Evolutionary conservation across 2,329 filamentous ascomycete genomes (phyloP), one percentile per base, ranked within the genome.

Genomic region (Talaromyces sp.): DNA sequence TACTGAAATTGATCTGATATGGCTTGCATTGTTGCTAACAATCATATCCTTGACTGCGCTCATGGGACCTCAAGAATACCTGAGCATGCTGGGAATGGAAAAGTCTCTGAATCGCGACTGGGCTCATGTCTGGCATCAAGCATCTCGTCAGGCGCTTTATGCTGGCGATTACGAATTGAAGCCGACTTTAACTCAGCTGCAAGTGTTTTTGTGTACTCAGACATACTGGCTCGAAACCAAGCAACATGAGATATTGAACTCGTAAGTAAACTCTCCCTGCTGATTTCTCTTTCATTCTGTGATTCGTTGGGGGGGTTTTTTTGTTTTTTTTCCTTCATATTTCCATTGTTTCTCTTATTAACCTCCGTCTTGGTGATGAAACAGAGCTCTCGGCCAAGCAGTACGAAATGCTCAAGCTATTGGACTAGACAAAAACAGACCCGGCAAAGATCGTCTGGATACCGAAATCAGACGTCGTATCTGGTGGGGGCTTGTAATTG

Each of bases 181-280:
- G 24, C 73, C 73, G 9, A 69, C 63, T 39, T 58, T 76, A 24
- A 68, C 66, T 19, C 72, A 75, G 54, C 64, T 75, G 19, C 70
- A 73, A 58, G 72, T 71, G 3, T 75, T 75, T 61, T 60, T 73
- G 16, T 66, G 71, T 19, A 72, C 72, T 7, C 74, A 75, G 67
- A 57, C 72, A 19, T 76, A 75, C 41, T 75, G 73, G 73, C 67
- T 74, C 13, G 71, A 70, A n/a, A 76, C 72, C 0, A 75, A 75
- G 39, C 69, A 73, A 27, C 68, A 72, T 35, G 74, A 75, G 54
- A 68, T 68, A 9, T n/a, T 76, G 43, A 76, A 76, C 41, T 75
- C 74, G 73, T 75, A 65, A 64, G 73, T 35, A 6, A 13, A 3
- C 49, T 31, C n/a, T 47, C 13, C n/a, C 14, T 24, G 8, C 13